Conservation (phyloP, 176 grass and related monocot genomes). For the Sorghum bicolor region DNA sequence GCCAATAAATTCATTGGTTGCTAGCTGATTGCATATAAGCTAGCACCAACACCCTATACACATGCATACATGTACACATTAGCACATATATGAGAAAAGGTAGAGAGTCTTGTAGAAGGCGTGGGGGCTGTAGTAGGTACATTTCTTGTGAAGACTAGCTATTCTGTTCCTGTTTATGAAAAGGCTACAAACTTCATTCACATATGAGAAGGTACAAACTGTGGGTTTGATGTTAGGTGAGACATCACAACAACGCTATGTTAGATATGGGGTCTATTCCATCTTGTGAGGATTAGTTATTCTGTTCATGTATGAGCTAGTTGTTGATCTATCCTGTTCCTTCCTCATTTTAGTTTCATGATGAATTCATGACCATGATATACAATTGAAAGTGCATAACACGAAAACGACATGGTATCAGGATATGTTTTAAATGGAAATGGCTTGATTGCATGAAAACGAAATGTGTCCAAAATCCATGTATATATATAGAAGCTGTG, state of each 20-base stretch:
- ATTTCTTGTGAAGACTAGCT: background rate
- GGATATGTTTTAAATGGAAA: background rate
- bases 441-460: conserved; percentile 13
- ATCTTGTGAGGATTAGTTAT: conserved; percentile 17
- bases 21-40: background rate
- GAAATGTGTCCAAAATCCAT: background rate
- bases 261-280: conserved; percentile 40
- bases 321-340: background rate
- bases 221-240: conserved; percentile 28
- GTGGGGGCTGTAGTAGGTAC: background rate
- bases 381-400: background rate
- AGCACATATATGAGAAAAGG: background rate
- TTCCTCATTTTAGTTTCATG: background rate
- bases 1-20: background rate
- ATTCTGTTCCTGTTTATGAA: background rate
- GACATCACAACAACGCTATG: conserved; percentile 14
- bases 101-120: background rate
- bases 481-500: background rate
- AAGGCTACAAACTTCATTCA: background rate
- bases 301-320: background rate
- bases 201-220: conserved; percentile 12
- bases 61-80: background rate
- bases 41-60: background rate
- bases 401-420: background rate
- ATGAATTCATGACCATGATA: background rate